A percentile compares a stretch with the other conserved stretches of the same genome.
These are phyloP conservation scores for Benincasa hispida DNA, from an alignment of 306 rosid species.

Conservation along the genomic window DNA sequence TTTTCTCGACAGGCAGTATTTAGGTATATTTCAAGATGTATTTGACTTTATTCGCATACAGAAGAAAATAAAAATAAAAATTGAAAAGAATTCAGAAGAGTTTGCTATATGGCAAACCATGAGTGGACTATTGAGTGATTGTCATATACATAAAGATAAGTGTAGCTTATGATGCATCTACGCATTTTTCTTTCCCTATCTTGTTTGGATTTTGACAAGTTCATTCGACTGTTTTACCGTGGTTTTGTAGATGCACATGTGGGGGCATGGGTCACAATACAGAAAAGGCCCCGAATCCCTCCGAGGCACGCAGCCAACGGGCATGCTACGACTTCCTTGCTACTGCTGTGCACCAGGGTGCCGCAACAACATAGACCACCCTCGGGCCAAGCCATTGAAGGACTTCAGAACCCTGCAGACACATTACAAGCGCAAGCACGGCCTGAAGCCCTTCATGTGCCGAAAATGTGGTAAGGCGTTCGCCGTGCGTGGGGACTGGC, in stretches of 20 bases:
- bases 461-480: conserved; percentile 90
- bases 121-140: no score
- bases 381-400: conserved; percentile 77
- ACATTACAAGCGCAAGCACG: conserved; percentile 94
- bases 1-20: no score
- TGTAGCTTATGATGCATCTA: no score
- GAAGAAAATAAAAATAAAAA: no score
- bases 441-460: conserved; percentile 93
- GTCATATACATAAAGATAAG: no score
- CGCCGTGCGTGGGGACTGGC: conserved; percentile 94
- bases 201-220: not conserved
- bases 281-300: conserved; percentile 95
- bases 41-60: no score
- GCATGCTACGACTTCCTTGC: conserved; percentile 91
- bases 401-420: conserved; percentile 97
- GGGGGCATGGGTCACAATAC: conserved; percentile 99
- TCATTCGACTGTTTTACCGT: not conserved
- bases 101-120: no score
- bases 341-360: conserved; percentile 93
- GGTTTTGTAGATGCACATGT: conserved; percentile 78
- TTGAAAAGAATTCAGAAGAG: no score
- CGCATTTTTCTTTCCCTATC: no score
- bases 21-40: no score
- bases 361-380: conserved; percentile 90
- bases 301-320: conserved; percentile 95